phyloP scores from a whole-genome alignment of 2,329 filamentous ascomycete species.

The Lasiodiplodia sp. region DNA sequence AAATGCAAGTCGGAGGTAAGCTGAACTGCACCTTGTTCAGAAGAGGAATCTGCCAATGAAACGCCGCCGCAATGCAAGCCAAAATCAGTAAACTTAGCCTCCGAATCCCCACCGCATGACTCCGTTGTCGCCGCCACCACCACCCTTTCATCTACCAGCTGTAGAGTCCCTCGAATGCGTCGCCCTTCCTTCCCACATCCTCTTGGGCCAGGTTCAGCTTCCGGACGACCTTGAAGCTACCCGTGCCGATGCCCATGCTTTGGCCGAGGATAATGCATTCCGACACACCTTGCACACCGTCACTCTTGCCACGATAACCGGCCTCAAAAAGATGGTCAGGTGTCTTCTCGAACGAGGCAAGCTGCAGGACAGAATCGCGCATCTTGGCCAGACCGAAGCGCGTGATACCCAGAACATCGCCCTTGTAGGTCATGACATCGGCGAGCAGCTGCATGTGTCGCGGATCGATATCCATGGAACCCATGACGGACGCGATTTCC shows the following conservation, averaged over 20 bases:
- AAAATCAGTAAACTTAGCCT: conserved; percentile 6
- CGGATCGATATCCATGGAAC: conserved; percentile 92
- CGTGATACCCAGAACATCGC: conserved; percentile 94
- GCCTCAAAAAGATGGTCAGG: conserved; percentile 97
- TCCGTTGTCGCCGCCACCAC: not conserved
- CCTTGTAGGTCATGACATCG: conserved; percentile 99
- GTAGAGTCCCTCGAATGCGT: conserved; percentile 65
- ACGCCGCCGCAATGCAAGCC: conserved; percentile 29
- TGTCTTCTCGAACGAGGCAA: conserved; percentile 97
- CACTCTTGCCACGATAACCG: conserved; percentile 88
- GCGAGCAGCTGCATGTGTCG: conserved; percentile 97
- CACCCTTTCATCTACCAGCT: conserved; percentile 6
- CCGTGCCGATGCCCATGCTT: conserved; percentile 89
- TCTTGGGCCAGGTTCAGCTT: conserved; percentile 71
- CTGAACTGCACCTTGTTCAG: conserved; percentile 10
- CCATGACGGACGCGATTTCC: conserved; percentile 91
- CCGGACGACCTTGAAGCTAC: conserved; percentile 87
- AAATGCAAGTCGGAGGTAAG: not conserved
- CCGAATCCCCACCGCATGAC: not conserved
- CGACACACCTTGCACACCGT: conserved; percentile 89
- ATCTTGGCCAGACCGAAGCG: conserved; percentile 96
- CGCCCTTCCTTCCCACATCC: conserved; percentile 65
- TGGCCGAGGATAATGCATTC: conserved; percentile 99
- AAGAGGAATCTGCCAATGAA: not conserved
- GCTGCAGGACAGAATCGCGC: conserved; percentile 89